phyloP scores from a whole-genome alignment of 495 filamentous ascomycete species.

The Paragyromitra xinjiangensis region DNA sequence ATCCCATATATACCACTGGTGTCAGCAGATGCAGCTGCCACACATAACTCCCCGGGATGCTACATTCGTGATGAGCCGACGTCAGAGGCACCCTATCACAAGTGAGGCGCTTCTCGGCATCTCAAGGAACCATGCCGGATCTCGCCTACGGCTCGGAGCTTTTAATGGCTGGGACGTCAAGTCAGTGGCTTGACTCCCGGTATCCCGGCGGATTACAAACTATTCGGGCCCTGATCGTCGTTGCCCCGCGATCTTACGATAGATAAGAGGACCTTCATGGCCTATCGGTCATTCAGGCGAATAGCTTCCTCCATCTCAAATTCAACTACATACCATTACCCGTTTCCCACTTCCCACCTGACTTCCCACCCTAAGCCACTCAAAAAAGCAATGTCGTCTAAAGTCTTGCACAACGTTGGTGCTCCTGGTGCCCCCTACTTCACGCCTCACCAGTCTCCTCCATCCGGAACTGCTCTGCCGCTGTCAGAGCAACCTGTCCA shows the following conservation, averaged over 20 bases:
- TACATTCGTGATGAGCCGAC: constrained; percentile 5
- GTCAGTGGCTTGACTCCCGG: not conserved
- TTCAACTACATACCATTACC: constrained; percentile 11
- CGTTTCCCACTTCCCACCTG: not conserved
- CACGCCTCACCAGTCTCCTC: constrained; percentile 67
- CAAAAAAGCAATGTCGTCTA: constrained; percentile 36
- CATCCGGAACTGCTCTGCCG: constrained; percentile 65
- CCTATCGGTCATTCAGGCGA: constrained; percentile 5
- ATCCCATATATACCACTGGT: not conserved
- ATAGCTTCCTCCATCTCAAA: not conserved
- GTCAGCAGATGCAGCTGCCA: not conserved
- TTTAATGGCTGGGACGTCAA: not conserved
- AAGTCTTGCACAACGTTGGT: constrained; percentile 48
- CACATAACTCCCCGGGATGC: not conserved
- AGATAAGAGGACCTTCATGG: constrained; percentile 2
- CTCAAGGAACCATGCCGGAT: not conserved
- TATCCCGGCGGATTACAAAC: constrained; percentile 12
- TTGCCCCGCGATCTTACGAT: constrained; percentile 1
- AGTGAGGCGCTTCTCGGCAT: not conserved
- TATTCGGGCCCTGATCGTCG: not conserved
- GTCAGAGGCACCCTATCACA: constrained; percentile 21
- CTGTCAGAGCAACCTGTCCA: constrained; percentile 52
- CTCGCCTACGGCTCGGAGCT: not conserved
- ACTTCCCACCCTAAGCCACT: not conserved
- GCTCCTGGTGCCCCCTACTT: constrained; percentile 64